Percentiles rank a stretch among this genome's conserved stretches.
Conservation (phyloP, 306 rosid species). For the Dalbergia cochinchinensis region DNA sequence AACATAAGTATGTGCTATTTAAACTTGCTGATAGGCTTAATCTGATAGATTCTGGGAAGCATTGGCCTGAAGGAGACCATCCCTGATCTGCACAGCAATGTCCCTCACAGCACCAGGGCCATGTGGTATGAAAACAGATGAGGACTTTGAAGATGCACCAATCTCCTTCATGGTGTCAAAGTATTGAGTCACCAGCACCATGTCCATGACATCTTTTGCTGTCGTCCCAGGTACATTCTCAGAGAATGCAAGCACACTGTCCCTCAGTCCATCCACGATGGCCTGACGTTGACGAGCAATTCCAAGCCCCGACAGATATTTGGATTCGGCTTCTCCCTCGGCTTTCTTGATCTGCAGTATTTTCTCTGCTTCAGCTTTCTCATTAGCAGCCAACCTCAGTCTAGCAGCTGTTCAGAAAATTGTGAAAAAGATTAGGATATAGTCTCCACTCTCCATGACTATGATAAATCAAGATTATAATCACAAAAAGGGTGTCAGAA, state of each 20-base stretch:
- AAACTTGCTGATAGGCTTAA: neutral
- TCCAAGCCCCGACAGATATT: conserved; percentile 18
- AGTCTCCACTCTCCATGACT: neutral
- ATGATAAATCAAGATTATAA: neutral
- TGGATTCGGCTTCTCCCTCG: conserved; percentile 19
- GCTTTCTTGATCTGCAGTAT: conserved; percentile 16
- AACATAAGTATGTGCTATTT: neutral
- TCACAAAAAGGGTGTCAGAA: neutral
- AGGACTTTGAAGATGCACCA: conserved; percentile 24
- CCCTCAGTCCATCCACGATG: conserved; percentile 15
- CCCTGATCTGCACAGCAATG: conserved; percentile 16
- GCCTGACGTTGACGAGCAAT: conserved; percentile 20
- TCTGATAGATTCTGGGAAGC: neutral
- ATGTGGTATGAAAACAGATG: conserved; percentile 26
- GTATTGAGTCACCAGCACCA: conserved; percentile 11
- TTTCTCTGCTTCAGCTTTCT: conserved; percentile 18
- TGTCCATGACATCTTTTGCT: conserved; percentile 18
- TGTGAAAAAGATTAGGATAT: neutral
- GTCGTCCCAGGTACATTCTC: conserved; percentile 19
- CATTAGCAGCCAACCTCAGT: conserved; percentile 24
- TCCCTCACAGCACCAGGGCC: conserved; percentile 27
- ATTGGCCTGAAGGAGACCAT: conserved; percentile 33
- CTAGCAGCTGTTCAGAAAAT: conserved; percentile 17
- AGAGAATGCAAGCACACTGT: conserved; percentile 30
- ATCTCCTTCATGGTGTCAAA: conserved; percentile 19